A percentile compares a stretch with the other conserved stretches of the same genome.
Conservation (phyloP, 345 rosid genomes). For the Rhizophora apiculata region DNA sequence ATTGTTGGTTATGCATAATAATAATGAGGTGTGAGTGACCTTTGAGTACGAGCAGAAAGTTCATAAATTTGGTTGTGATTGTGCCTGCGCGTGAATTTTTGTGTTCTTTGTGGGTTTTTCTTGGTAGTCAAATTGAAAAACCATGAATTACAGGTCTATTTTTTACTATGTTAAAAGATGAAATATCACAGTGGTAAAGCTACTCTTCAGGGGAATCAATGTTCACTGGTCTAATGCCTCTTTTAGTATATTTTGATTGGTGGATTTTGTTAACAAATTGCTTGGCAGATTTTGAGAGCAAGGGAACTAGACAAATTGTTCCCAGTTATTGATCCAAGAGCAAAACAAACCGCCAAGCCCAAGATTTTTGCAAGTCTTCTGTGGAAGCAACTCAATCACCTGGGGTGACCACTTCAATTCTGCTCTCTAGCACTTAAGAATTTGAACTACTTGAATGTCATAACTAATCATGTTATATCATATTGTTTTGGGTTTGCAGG, state of each 20-base stretch:
- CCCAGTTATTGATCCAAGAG: slow-evolving; percentile 65
- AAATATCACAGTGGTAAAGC: no score
- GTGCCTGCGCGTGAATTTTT: no score
- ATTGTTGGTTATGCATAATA: no score
- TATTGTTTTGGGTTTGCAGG: slow-evolving; percentile 33
- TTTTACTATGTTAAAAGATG: no score
- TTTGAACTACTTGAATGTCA: neutral
- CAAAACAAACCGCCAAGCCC: slow-evolving; percentile 62
- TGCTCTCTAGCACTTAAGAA: neutral
- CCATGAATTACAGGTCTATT: no score
- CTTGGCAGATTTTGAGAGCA: slow-evolving; percentile 41
- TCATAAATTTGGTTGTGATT: no score
- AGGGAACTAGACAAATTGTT: slow-evolving; percentile 60
- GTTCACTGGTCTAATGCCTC: neutral
- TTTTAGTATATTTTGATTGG: neutral
- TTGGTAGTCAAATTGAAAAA: no score
- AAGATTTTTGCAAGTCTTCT: slow-evolving; percentile 63
- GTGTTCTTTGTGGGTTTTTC: no score
- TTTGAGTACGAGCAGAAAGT: no score
- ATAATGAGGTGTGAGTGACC: no score
- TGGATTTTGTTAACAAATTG: slow-evolving; percentile 4
- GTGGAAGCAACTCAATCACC: slow-evolving; percentile 92
- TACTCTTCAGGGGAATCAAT: neutral
- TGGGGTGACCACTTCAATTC: slow-evolving; percentile 48
- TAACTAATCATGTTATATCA: neutral